phyloP scores from a whole-genome alignment of 352 stramenopile species.

The Aphanomyces stellatus region DNA sequence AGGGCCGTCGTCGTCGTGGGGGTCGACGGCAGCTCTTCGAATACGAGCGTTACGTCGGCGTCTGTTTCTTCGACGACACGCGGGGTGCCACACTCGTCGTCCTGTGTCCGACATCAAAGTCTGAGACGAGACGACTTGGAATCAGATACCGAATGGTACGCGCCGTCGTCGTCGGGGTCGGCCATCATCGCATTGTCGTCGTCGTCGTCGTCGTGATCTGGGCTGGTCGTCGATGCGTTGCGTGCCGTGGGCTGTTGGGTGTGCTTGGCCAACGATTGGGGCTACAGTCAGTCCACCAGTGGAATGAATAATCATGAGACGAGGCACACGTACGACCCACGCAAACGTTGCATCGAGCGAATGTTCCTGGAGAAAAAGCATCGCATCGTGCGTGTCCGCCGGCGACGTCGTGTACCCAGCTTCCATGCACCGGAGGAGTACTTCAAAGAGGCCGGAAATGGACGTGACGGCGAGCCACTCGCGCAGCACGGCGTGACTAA shows the following conservation, averaged over 20 bases:
- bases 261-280: neutral
- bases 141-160: conserved; percentile 4
- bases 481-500: conserved; percentile 23
- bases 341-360: conserved; percentile 12
- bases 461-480: conserved; percentile 52
- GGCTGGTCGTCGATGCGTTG: too few species aligned
- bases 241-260: neutral
- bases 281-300: conserved; percentile 7
- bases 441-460: conserved; percentile 44
- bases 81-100: conserved; percentile 7
- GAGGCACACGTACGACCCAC: neutral
- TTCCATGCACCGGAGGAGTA: conserved; percentile 63
- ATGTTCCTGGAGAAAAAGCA: conserved; percentile 58
- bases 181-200: neutral
- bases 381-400: conserved; percentile 37
- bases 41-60: neutral
- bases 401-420: conserved; percentile 39
- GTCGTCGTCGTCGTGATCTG: too few species aligned
- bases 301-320: too few species aligned
- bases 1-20: too few species aligned
- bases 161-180: neutral
- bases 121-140: neutral
- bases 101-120: neutral
- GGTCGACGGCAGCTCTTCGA: neutral
- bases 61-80: neutral